Percentiles rank a stretch among this genome's conserved stretches.
Conservation (phyloP, 345 rosid species). For the Populus euphratica region DNA sequence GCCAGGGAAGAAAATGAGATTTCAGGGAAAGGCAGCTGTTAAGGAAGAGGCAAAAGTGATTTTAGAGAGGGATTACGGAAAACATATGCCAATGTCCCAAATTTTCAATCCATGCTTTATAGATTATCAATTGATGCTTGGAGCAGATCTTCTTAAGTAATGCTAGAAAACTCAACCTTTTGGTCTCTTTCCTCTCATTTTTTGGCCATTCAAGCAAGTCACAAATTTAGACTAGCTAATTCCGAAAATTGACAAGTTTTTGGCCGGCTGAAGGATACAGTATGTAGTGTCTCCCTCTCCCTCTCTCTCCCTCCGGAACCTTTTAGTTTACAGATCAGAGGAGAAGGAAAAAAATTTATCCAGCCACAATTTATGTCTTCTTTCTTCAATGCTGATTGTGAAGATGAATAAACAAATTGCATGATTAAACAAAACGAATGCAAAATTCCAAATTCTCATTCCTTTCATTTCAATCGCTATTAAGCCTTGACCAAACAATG, state of each 20-base stretch:
- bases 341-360: not conserved
- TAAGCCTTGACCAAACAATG: not conserved
- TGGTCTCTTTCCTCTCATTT: not conserved
- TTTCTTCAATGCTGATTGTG: not conserved
- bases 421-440: not conserved
- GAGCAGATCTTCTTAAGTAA: not conserved
- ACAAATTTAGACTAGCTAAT: not conserved
- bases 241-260: not conserved
- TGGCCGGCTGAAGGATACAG: not conserved
- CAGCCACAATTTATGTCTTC: not conserved
- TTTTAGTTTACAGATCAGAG: not conserved
- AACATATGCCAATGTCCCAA: not conserved
- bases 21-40: not conserved
- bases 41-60: not conserved
- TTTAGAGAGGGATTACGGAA: not conserved
- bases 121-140: not conserved
- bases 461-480: not conserved
- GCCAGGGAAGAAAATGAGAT: not conserved
- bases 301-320: not conserved
- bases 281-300: not conserved
- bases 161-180: not conserved
- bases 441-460: conserved; percentile 3
- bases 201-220: not conserved
- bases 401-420: conserved; percentile 4
- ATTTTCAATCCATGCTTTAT: not conserved